Base-by-base conservation (phyloP, 2,329 filamentous ascomycete genomes). In the Xylaria sp. region DNA sequence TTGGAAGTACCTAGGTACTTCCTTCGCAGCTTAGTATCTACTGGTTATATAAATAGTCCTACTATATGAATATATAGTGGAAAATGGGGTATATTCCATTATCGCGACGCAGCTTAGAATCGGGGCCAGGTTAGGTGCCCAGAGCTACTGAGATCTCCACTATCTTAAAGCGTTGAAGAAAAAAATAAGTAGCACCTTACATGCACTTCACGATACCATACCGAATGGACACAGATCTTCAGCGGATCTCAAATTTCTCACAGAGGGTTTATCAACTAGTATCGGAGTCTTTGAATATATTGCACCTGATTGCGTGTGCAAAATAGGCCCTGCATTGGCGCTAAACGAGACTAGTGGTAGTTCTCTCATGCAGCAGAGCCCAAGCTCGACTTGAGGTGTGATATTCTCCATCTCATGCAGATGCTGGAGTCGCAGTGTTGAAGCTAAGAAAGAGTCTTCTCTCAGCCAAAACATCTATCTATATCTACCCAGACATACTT, bases 291-390 rank as follows among this genome's bases (percentile, higher is more conserved):
- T 52, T 39, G 18, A 46, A 55, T 44, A 54, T 23, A 34, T 18
- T 44, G 20, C 18, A 48, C 20, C 12, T 25, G 15, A 32, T 63
- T 52, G 46, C 63, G 44, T 52, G 48, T 66, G 54, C n/a, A 54
- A 39, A 12, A 37, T 41, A 58, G 57, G 52, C 25, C 34, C 15
- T 60, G 55, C 65, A 65, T 70, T 63, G 60, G 28, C 46, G 48
- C 51, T 60, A 66, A 34, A 10, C 15, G 28, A 54, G 28, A 63
- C 56, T 46, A 46, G 37, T 23, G 18, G 39, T 65, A 48, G 59
- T 34, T 65, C 58, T 60, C 60, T 65, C 63, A 70, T 64, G 68
- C 55, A 56, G 44, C 58, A 50, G 62, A 56, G 25, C 57, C 44
- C 50, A n/a, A 51, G 55, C 48, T 66, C 39, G 28, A 54, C 10